These are phyloP conservation scores for Pseudogymnoascus sp. DNA, from an alignment of 2,329 filamentous ascomycete genomes.

Conservation along the genomic window DNA sequence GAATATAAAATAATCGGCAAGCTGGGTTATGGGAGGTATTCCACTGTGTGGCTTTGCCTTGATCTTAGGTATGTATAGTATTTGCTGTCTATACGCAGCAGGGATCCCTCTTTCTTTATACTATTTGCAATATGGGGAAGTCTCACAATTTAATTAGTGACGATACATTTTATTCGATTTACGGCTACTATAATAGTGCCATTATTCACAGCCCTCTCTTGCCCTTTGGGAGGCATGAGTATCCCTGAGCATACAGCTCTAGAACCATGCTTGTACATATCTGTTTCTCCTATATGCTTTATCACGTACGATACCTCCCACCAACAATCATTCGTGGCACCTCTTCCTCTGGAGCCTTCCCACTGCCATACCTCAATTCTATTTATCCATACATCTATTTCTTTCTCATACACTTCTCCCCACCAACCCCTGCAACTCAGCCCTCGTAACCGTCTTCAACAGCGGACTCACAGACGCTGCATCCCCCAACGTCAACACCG, in stretches of 20 bases:
- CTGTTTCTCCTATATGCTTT: no score
- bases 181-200: neutral
- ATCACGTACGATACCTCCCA: no score
- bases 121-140: neutral
- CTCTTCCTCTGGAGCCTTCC: no score
- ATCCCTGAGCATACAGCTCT: no score
- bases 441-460: constrained; percentile 29
- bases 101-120: neutral
- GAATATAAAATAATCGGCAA: constrained; percentile 38
- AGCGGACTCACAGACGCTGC: constrained; percentile 59
- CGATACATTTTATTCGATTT: neutral
- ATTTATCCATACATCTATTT: neutral
- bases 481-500: constrained; percentile 69
- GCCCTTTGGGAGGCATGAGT: no score
- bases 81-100: neutral
- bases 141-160: neutral
- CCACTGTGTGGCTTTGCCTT: constrained; percentile 38
- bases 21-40: constrained; percentile 36
- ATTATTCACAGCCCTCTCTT: no score
- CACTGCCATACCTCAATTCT: neutral
- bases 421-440: constrained; percentile 15
- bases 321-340: no score
- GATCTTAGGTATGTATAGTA: constrained; percentile 18
- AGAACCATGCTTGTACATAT: no score
- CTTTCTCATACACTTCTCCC: neutral